Base-by-base conservation (phyloP, 768 basidiomycete genomes). In the Amanita molliuscula region DNA sequence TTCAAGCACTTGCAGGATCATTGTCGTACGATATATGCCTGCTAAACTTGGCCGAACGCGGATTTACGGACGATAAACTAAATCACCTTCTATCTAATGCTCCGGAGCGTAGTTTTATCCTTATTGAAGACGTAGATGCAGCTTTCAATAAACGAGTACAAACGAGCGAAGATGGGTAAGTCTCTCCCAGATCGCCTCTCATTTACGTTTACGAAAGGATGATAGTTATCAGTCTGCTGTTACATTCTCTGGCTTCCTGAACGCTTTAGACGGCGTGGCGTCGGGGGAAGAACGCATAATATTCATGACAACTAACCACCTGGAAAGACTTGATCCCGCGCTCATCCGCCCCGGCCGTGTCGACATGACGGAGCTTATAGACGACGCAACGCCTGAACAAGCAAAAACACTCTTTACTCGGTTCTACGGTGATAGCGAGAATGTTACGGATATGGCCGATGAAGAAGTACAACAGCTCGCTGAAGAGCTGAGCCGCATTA, bases 301-400 rank as follows among this genome's bases (percentile, higher is more conserved):
- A 31, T 99, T 99, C 68, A 88, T 99, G 84, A 99, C 96, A 0
- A 98, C 96, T n/a, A 99, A 99, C 65, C 96, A 98, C 58, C 63
- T 88, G 48, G 81, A 88, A 53, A 76, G 74, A 54, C 78, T 99
- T 31, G 96, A 99, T 66, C 85, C 91, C 5, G 96, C 95, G 0
- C 78, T 99, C 41, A 90, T 98, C 60, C 82, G 96, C 45, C 95
- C 96, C 0, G 96, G 96, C 15, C 80, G 96, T 8, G 94, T 99
- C 37, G 96, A 99, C 64, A 64, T 97, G 41, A 75, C 80, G 23
- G 79, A 88, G 56, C 67, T 87, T 33, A 77, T 99, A 44, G 92
- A 85, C 64, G 89, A 99, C 58, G 90, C 96, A 4, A 82, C 78
- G 21, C 80, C 92, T 0, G 66, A 70, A 45, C 96, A 99, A 65